Evolutionary conservation across 2,329 filamentous ascomycete genomes (phyloP), one percentile per base, ranked within the genome.

Genomic region (Coleophoma crateriformis): DNA sequence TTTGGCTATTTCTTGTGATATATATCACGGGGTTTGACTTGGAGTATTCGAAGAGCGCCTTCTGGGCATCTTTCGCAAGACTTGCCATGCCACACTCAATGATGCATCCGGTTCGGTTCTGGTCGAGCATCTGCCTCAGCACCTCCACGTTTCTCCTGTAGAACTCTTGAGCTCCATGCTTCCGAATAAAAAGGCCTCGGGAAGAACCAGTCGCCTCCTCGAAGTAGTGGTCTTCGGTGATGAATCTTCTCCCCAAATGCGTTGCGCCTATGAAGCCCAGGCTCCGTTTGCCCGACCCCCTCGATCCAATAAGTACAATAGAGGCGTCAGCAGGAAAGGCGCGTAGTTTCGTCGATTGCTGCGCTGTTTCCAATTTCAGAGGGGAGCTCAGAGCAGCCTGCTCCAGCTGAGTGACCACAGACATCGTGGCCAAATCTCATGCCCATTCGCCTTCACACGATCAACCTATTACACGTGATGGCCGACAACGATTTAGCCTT

Each of bases 241-340:
- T 70, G 2, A 90, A 73, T 47, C 81, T 81, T 38, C 84, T 75
- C 47, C 81, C 79, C 64, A 87, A 82, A 45, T 85, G 84, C 7
- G 83, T 82, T 0, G 86, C 86, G 6, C 86, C 84, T 54, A 91
- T 88, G 44, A 91, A 79, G 13, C 84, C 87, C 11, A 91, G 71
- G 1, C 85, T 89, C 2, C 85, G 86, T 65, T 90, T 90, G 14
- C 87, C 87, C 5, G 84, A 81, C 11, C 87, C 87, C 13, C 85
- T 81, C 49, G 89, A 82, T 2, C 87, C 87, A 19, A 87, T 77
- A 15, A 91, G 72, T 7, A 90, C 78, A 49, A 91, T 81, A 1
- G 87, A 89, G 2, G 84, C 82, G 70, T 87, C 77, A 10, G 50
- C 48, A 32, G 50, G 50, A 46, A 65, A 65, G 20, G 58, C 48